Evolutionary conservation across 305 asterid species (phyloP).

Genomic region (Fraxinus baroniana): DNA sequence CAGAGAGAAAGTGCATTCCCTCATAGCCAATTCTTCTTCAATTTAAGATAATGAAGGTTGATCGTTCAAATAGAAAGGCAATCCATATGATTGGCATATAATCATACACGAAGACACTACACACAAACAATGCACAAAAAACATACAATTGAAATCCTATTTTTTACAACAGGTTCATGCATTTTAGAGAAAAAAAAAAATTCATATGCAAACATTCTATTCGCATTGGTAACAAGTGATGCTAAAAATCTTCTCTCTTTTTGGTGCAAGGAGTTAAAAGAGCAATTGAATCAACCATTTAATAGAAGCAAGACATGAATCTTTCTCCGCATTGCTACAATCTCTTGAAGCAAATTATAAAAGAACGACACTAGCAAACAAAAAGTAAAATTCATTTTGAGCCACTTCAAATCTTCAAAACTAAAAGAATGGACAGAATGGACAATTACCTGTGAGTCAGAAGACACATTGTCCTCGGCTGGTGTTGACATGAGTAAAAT

Average conservation of each 20-base stretch:
- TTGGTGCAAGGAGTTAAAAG: background rate
- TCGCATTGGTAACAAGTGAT: background rate
- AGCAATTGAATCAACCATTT: background rate
- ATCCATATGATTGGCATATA: background rate
- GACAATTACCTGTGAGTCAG: constrained; percentile 41
- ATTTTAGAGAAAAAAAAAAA: background rate
- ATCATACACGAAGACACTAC: background rate
- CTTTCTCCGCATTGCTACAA: background rate
- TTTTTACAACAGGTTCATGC: background rate
- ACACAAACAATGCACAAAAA: background rate
- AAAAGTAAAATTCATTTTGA: background rate
- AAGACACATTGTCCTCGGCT: constrained; percentile 37
- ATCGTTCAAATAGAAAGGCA: background rate
- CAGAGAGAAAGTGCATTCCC: background rate
- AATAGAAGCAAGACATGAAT: background rate
- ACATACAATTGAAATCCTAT: background rate
- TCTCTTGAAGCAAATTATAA: background rate
- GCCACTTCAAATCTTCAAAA: background rate
- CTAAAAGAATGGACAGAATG: background rate
- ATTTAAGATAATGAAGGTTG: background rate
- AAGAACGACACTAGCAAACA: background rate
- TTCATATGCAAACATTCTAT: background rate
- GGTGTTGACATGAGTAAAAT: constrained; percentile 38
- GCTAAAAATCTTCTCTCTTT: background rate
- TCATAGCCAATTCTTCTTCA: background rate